These are phyloP conservation scores for Vaucheria bursata DNA, from an alignment of 352 stramenopile genomes.

Conservation along the genomic window DNA sequence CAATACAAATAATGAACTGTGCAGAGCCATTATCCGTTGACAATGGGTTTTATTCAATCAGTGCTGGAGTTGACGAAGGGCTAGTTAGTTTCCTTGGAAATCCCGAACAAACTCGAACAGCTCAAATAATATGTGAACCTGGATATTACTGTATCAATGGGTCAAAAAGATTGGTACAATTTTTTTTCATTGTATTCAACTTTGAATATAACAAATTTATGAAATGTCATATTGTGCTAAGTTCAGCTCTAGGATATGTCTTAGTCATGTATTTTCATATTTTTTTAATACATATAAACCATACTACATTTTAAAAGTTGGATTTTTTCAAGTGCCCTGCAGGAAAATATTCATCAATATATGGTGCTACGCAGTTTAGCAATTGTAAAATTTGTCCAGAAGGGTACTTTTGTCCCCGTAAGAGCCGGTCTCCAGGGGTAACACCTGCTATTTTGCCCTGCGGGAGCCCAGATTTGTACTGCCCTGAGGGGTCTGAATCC, in stretches of 20 bases:
- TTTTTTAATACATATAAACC: no score
- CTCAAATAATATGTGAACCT: constrained; percentile 42
- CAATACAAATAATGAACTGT: no score
- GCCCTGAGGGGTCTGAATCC: constrained; percentile 40
- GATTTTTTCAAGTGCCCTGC: neutral
- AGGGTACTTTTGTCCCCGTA: constrained; percentile 65
- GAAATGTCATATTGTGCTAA: no score
- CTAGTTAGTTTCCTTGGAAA: constrained; percentile 10
- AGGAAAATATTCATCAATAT: neutral
- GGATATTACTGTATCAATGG: constrained; percentile 39
- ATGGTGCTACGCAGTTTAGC: neutral
- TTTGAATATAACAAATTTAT: no score
- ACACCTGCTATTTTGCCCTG: no score
- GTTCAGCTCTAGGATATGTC: no score
- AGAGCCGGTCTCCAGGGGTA: neutral
- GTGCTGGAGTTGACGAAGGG: constrained; percentile 12
- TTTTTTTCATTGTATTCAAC: no score
- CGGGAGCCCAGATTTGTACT: constrained; percentile 32
- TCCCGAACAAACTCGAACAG: constrained; percentile 35
- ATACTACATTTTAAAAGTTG: no score
- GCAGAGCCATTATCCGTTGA: constrained; percentile 17
- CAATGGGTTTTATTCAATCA: constrained; percentile 43
- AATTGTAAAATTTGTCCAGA: constrained; percentile 13
- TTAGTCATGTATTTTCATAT: no score
- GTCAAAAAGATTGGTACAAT: constrained; percentile 22